phyloP scores from a whole-genome alignment of 2,329 filamentous ascomycete species.

The Curvularia verruculosa region DNA sequence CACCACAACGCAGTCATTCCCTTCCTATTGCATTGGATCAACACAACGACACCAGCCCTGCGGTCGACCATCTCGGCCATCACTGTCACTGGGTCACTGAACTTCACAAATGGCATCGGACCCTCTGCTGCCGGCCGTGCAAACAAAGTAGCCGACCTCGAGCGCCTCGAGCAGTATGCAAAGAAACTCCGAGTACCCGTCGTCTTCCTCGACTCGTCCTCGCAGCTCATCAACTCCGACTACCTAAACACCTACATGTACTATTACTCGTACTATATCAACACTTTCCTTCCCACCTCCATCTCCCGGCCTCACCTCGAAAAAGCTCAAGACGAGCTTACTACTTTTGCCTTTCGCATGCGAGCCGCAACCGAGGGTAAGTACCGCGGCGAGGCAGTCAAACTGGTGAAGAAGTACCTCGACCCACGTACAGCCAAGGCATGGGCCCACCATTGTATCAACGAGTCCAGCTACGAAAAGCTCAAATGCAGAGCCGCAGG shows the following conservation, averaged over 20 bases:
- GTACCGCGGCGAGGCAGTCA: slow-evolving; percentile 29
- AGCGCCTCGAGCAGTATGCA: slow-evolving; percentile 33
- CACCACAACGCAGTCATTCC: slow-evolving; percentile 42
- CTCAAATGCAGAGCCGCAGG: slow-evolving; percentile 26
- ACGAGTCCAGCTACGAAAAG: slow-evolving; percentile 30
- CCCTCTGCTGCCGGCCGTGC: slow-evolving; percentile 28
- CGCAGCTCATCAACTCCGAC: slow-evolving; percentile 29
- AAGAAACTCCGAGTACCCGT: slow-evolving; percentile 34
- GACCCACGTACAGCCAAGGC: slow-evolving; percentile 19
- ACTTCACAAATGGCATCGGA: slow-evolving; percentile 24
- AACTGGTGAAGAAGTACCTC: slow-evolving; percentile 35
- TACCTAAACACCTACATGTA: slow-evolving; percentile 39
- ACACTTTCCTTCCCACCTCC: slow-evolving; percentile 33
- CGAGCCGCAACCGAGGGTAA: slow-evolving; percentile 27
- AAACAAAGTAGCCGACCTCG: slow-evolving; percentile 32
- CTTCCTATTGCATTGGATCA: slow-evolving; percentile 39
- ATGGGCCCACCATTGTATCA: slow-evolving; percentile 36
- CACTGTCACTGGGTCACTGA: slow-evolving; percentile 33
- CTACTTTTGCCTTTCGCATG: slow-evolving; percentile 38
- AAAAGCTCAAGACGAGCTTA: slow-evolving; percentile 36
- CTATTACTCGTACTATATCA: slow-evolving; percentile 42
- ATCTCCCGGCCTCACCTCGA: slow-evolving; percentile 30
- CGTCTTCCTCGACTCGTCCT: slow-evolving; percentile 36
- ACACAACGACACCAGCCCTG: slow-evolving; percentile 31
- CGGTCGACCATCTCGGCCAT: slow-evolving; percentile 31